A percentile compares a stretch with the other conserved stretches of the same genome.
Conservation (phyloP, 2,329 filamentous ascomycete genomes). For the Diplodia sapinea region DNA sequence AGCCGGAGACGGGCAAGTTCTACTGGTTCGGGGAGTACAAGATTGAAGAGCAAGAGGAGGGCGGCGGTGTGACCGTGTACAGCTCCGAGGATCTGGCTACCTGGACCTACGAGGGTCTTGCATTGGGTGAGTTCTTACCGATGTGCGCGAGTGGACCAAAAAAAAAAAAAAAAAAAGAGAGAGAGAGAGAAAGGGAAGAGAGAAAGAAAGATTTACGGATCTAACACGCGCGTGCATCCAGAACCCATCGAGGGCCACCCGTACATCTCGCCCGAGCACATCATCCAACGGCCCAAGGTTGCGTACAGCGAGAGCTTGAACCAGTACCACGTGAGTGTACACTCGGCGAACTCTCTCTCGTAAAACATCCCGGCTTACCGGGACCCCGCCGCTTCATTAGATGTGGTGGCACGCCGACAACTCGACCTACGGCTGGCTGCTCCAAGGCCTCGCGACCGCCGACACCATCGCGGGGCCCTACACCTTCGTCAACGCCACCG, state of each 20-base stretch:
- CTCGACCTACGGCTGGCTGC: slow-evolving; percentile 60
- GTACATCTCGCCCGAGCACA: slow-evolving; percentile 61
- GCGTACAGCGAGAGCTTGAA: slow-evolving; percentile 61
- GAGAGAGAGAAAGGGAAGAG: background rate
- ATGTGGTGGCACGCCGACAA: slow-evolving; percentile 69
- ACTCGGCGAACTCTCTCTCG: background rate
- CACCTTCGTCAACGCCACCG: slow-evolving; percentile 59
- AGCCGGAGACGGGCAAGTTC: slow-evolving; percentile 60
- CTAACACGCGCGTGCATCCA: slow-evolving; percentile 31
- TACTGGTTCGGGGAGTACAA: slow-evolving; percentile 70
- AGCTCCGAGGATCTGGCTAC: slow-evolving; percentile 66
- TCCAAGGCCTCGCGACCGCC: slow-evolving; percentile 63
- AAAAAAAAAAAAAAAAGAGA: background rate
- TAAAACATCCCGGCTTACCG: too few species aligned
- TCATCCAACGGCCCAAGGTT: slow-evolving; percentile 69
- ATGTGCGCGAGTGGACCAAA: background rate
- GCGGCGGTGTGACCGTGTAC: slow-evolving; percentile 65
- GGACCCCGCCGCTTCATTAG: slow-evolving; percentile 36
- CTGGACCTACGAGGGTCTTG: slow-evolving; percentile 64
- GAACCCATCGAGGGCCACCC: slow-evolving; percentile 61
- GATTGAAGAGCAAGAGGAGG: slow-evolving; percentile 62
- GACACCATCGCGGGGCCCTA: slow-evolving; percentile 62
- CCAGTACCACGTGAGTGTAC: slow-evolving; percentile 59
- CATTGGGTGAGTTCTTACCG: slow-evolving; percentile 52
- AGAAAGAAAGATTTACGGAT: background rate